phyloP scores from a whole-genome alignment of 352 stramenopile genomes.

The Phytophthora pluvialis region DNA sequence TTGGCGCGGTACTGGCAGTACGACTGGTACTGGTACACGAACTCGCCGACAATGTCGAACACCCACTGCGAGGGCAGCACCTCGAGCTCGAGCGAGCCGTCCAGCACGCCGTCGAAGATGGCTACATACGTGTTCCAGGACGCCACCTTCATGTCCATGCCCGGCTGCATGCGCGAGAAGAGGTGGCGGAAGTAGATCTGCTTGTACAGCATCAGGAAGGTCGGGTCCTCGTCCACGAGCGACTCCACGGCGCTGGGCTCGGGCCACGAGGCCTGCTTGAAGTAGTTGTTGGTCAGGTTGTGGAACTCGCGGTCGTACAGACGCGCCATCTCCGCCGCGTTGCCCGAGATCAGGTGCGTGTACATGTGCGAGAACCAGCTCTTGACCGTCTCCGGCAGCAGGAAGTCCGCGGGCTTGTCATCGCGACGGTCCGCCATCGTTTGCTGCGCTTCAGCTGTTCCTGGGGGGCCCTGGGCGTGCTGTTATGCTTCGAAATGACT shows the following conservation, averaged over 20 bases:
- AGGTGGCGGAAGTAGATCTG: constrained; percentile 98
- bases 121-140: constrained; percentile 94
- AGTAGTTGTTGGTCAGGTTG: constrained; percentile 93
- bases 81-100: constrained; percentile 82
- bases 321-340: constrained; percentile 81
- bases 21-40: constrained; percentile 99
- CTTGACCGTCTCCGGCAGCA: constrained; percentile 89
- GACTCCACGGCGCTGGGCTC: constrained; percentile 85
- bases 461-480: neutral
- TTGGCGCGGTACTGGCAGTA: constrained; percentile 97
- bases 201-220: constrained; percentile 96
- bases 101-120: constrained; percentile 95
- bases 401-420: constrained; percentile 88
- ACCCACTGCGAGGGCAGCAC: constrained; percentile 95
- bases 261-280: constrained; percentile 95
- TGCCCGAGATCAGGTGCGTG: constrained; percentile 84
- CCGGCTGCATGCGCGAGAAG: constrained; percentile 91
- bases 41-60: constrained; percentile 99
- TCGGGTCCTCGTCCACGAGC: constrained; percentile 86
- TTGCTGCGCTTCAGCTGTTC: constrained; percentile 18
- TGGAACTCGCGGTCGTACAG: constrained; percentile 91
- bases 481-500: constrained; percentile 51
- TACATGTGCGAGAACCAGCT: constrained; percentile 90
- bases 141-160: constrained; percentile 91
- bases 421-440: constrained; percentile 71